phyloP scores from a whole-genome alignment of 768 basidiomycete genomes.

The Boletus insuetus region DNA sequence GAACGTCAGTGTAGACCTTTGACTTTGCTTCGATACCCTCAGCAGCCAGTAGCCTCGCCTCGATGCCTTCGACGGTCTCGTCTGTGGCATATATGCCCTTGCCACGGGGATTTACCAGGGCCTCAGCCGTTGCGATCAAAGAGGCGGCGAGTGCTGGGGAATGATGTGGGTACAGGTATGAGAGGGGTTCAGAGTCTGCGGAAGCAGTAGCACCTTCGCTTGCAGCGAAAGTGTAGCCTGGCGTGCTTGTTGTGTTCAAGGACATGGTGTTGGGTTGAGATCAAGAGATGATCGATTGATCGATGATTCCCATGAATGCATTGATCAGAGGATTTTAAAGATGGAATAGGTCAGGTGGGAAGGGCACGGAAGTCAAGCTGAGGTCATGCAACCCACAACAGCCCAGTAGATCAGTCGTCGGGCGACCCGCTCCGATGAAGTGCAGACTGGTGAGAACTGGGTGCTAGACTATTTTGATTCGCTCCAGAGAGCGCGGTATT shows the following conservation, averaged over 20 bases:
- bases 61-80: constrained; percentile 45
- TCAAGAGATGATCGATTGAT: not conserved
- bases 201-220: constrained; percentile 2
- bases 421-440: too few species aligned
- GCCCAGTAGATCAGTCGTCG: too few species aligned
- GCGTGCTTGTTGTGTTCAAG: constrained; percentile 7
- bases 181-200: constrained; percentile 8
- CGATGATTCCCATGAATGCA: not conserved
- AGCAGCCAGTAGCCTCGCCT: constrained; percentile 37
- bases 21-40: constrained; percentile 22
- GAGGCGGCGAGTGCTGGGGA: constrained; percentile 40
- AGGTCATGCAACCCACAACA: too few species aligned
- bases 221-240: constrained; percentile 35
- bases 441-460: too few species aligned
- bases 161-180: constrained; percentile 41
- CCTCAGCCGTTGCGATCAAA: constrained; percentile 43
- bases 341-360: not conserved
- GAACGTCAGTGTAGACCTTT: constrained; percentile 32
- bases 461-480: too few species aligned
- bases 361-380: too few species aligned
- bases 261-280: constrained; percentile 1
- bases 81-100: constrained; percentile 56
- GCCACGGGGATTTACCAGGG: constrained; percentile 45
- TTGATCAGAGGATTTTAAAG: not conserved
- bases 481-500: too few species aligned